phyloP scores from a whole-genome alignment of 225 moss, liverwort and hornwort species.

The Thuidium tamariscinum region DNA sequence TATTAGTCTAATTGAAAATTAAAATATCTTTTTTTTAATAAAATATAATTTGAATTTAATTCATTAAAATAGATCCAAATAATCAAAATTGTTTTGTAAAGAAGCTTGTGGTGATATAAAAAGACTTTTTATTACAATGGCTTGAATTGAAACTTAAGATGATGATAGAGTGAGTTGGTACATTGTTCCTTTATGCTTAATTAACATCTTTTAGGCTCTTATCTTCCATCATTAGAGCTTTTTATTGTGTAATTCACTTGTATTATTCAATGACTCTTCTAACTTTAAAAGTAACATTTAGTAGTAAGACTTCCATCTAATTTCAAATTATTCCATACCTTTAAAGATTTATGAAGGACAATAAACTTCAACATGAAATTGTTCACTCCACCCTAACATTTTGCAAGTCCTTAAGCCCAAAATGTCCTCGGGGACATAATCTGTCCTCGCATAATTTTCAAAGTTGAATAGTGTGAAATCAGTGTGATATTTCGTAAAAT shows the following conservation, averaged over 20 bases:
- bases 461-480: too few species aligned
- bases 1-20: neutral
- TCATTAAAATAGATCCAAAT: neutral
- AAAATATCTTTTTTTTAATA: too few species aligned
- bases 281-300: neutral
- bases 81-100: neutral
- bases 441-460: too few species aligned
- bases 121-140: neutral
- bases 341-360: neutral
- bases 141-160: neutral
- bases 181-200: too few species aligned
- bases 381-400: neutral
- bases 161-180: fast-evolving
- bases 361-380: neutral
- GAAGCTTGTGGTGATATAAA: fast-evolving
- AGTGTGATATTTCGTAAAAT: too few species aligned
- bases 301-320: too few species aligned
- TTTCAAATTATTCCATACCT: neutral
- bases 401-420: neutral
- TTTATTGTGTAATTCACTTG: too few species aligned
- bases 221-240: neutral
- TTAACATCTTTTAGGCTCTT: too few species aligned
- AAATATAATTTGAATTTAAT: neutral
- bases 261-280: neutral
- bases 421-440: too few species aligned